Percentiles rank a stretch among this genome's conserved stretches.
Evolutionary conservation across 176 grass and related monocot genomes (phyloP).

Genomic region (Carex littledalei): DNA sequence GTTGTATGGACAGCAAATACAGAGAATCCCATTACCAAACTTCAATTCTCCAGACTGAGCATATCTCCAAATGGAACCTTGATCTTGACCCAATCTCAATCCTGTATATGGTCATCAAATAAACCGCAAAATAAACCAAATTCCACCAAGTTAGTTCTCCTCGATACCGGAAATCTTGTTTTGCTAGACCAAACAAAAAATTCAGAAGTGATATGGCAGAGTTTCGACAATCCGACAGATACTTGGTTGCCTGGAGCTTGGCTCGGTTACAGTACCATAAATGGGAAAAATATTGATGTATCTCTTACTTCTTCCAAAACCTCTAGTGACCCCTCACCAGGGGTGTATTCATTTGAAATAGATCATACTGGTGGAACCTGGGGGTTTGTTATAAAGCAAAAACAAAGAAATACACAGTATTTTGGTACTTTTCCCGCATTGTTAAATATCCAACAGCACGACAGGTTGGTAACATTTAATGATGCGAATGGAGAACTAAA

Average conservation of each 20-base stretch:
- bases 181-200: constrained; percentile 1
- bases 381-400: neutral
- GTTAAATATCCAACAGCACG: neutral
- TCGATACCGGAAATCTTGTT: constrained; percentile 34
- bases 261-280: constrained; percentile 22
- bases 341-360: neutral
- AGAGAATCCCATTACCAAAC: constrained; percentile 18
- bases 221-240: constrained; percentile 37
- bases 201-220: constrained; percentile 28
- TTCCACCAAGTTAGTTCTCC: constrained; percentile 10
- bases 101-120: constrained; percentile 27
- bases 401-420: neutral
- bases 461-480: neutral
- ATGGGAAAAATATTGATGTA: neutral
- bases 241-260: constrained; percentile 26
- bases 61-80: constrained; percentile 14
- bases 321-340: neutral
- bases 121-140: neutral
- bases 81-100: constrained; percentile 11
- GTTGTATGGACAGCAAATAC: constrained; percentile 20
- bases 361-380: neutral
- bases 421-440: neutral
- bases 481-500: neutral
- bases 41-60: neutral
- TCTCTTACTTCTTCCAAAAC: neutral